These are phyloP conservation scores for Logfia minima DNA, from an alignment of 129 eudicot genomes.

Conservation along the genomic window DNA sequence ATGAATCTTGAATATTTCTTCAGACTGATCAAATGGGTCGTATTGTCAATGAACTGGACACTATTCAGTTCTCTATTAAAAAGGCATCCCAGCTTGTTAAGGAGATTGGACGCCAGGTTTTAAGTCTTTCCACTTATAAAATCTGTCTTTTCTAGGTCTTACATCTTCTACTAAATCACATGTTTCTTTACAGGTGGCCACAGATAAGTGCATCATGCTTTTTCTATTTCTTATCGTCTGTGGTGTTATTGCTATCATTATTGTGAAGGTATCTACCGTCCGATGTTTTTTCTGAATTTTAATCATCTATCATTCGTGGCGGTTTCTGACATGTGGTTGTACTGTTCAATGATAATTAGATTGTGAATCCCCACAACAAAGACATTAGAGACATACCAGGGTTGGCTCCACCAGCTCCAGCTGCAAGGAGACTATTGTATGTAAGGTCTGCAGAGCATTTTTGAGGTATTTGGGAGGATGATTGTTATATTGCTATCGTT, in stretches of 20 bases:
- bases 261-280: constrained; percentile 64
- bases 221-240: constrained; percentile 79
- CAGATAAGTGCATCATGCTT: constrained; percentile 94
- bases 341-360: constrained; percentile 32
- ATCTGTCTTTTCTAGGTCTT: background rate
- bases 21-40: constrained; percentile 99
- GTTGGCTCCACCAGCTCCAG: constrained; percentile 92
- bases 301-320: background rate
- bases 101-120: constrained; percentile 98
- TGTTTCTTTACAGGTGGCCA: constrained; percentile 69
- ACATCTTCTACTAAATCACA: background rate
- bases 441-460: constrained; percentile 37
- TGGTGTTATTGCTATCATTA: constrained; percentile 86
- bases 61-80: constrained; percentile 88
- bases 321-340: background rate
- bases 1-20: background rate
- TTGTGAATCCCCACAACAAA: constrained; percentile 84
- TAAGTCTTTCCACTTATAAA: background rate
- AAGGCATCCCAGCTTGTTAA: constrained; percentile 97
- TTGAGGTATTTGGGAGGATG: constrained; percentile 24
- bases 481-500: constrained; percentile 20
- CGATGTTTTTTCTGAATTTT: background rate
- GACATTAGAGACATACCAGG: constrained; percentile 84
- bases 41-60: constrained; percentile 85
- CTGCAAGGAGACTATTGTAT: constrained; percentile 73